Base-by-base conservation (phyloP, 2,329 filamentous ascomycete genomes). In the Fusarium nurragi region DNA sequence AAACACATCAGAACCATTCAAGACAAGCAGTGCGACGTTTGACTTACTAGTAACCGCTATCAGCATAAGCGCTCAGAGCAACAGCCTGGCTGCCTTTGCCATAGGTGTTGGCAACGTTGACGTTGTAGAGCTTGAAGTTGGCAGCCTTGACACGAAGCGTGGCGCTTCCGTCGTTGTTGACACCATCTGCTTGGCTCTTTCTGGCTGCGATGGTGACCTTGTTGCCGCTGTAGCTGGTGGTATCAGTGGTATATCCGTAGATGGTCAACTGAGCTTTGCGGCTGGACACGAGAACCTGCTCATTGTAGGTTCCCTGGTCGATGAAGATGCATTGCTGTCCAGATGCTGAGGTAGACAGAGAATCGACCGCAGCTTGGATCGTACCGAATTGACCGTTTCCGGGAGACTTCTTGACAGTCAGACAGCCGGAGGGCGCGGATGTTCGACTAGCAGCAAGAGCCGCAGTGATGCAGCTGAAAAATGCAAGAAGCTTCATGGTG, bases 271-370 rank as follows among this genome's bases (percentile, higher is more conserved):
- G 76, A 3, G 82, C 84, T 5, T 76, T 77, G 50, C 84, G 80
- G 1, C 74, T 71, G 7, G 80, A 73, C 19, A 88, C 79, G 56
- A 83, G 83, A 30, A 89, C 85, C 34, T 71, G 68, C 21, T 70
- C 68, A 10, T 51, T 63, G 77, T 88, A 89, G 18, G 83, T 87
- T 3, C 86, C 43, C 76, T 90, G 89, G 32, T 84, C 87, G 74
- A 90, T 84, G 77, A 90, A 90, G 75, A 90, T 87, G 70, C 82
- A 85, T 57, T 88, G 85, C 2, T 78, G 78, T 2, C 75, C 65
- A 3, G 81, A 80, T 8, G 80, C 79, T 2, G 79, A 77, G 1
- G 81, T 83, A n/a, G 82, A 84, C 10, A 90, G 80, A 6, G 86
- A 81, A 67, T 86, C 72, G 54, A 90, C 81, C 10, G 88, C 88